These are phyloP conservation scores for Leptosphaerulina australis DNA, from an alignment of 2,329 filamentous ascomycete species.

Conservation along the genomic window DNA sequence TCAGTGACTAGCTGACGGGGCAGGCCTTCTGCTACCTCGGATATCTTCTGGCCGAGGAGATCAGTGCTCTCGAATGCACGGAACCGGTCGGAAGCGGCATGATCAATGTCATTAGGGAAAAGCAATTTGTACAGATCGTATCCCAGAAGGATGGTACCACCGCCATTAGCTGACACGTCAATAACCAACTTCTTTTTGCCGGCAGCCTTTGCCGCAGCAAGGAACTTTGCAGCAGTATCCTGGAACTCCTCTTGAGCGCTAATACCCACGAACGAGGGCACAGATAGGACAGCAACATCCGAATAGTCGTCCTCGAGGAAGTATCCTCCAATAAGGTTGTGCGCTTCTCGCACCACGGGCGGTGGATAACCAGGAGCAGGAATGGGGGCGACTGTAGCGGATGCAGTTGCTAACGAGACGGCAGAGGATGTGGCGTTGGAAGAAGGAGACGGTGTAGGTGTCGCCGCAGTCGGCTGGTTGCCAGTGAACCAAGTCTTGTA, in stretches of 20 bases:
- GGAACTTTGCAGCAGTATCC: conserved; percentile 50
- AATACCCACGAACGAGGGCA: conserved; percentile 51
- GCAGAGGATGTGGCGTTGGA: conserved; percentile 18
- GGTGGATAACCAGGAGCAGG: conserved; percentile 54
- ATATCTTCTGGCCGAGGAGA: conserved; percentile 52
- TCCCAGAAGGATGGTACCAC: conserved; percentile 64
- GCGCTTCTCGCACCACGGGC: conserved; percentile 49
- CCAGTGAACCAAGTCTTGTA: conserved; percentile 47
- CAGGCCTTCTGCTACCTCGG: conserved; percentile 38
- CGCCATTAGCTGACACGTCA: conserved; percentile 64
- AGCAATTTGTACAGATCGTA: conserved; percentile 67
- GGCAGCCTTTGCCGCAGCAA: conserved; percentile 52
- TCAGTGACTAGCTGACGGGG: conserved; percentile 39
- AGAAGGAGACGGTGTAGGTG: conserved; percentile 27
- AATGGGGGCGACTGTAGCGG: conserved; percentile 29
- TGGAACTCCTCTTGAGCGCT: conserved; percentile 49
- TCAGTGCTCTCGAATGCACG: conserved; percentile 57
- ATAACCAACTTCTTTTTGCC: conserved; percentile 67
- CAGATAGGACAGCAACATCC: conserved; percentile 54
- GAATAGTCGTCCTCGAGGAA: conserved; percentile 54
- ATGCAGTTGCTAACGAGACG: conserved; percentile 22
- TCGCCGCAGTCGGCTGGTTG: conserved; percentile 27
- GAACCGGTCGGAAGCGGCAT: conserved; percentile 59
- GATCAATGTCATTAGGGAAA: conserved; percentile 56
- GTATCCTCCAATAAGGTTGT: conserved; percentile 56